Evolutionary conservation across 768 basidiomycete genomes (phyloP).

Genomic region (Trametes gibbosa): DNA sequence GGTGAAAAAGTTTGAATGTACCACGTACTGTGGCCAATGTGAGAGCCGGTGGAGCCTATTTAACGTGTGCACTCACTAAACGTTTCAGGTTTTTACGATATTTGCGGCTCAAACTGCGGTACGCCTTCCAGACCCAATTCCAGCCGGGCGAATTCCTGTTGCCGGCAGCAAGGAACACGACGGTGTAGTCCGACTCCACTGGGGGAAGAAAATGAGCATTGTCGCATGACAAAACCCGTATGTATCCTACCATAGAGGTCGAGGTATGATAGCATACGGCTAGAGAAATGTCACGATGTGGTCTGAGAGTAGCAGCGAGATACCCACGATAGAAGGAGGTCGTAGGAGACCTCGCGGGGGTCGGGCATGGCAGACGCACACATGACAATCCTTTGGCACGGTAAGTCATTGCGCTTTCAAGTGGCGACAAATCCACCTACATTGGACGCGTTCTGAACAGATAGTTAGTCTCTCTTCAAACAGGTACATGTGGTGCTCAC

Average conservation of each 20-base stretch:
- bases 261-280: conserved; percentile 75
- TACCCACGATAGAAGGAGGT: conserved; percentile 68
- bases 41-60: background rate
- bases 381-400: conserved; percentile 64
- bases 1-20: conserved; percentile 85
- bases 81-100: conserved; percentile 88
- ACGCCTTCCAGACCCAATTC: conserved; percentile 93
- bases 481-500: conserved; percentile 43
- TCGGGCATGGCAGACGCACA: conserved; percentile 83
- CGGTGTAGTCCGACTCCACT: conserved; percentile 90
- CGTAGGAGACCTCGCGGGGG: conserved; percentile 72
- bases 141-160: conserved; percentile 70
- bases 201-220: background rate
- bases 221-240: background rate
- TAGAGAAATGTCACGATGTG: conserved; percentile 29
- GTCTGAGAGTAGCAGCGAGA: conserved; percentile 6
- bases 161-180: conserved; percentile 85
- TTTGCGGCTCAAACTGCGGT: conserved; percentile 74
- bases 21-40: conserved; percentile 59
- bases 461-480: background rate
- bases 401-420: background rate
- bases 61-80: conserved; percentile 46
- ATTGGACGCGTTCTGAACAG: conserved; percentile 75
- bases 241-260: conserved; percentile 69
- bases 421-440: conserved; percentile 42